These are phyloP conservation scores for Macrocybe gigantea DNA, from an alignment of 768 basidiomycete species.

Conservation along the genomic window DNA sequence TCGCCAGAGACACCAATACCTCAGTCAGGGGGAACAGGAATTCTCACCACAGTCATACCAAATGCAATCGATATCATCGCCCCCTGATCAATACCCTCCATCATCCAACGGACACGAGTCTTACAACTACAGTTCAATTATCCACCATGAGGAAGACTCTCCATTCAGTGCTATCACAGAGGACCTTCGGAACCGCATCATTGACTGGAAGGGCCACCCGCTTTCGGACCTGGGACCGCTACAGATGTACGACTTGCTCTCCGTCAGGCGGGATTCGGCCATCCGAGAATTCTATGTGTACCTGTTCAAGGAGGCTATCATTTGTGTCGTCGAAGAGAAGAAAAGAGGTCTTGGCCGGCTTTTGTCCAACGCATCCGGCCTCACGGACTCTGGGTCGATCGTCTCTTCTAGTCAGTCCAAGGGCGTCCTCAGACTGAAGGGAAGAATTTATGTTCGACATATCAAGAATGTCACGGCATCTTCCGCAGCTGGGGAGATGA, in stretches of 20 bases:
- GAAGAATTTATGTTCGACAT: constrained; percentile 92
- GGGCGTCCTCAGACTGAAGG: constrained; percentile 86
- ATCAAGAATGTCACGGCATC: constrained; percentile 86
- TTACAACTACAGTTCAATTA: constrained; percentile 22
- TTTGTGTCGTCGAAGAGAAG: constrained; percentile 97
- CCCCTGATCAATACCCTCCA: constrained; percentile 24
- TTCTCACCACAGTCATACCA: constrained; percentile 20
- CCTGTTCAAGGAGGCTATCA: constrained; percentile 95
- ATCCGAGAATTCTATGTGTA: constrained; percentile 95
- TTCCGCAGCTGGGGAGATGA: constrained; percentile 75
- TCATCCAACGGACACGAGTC: constrained; percentile 27
- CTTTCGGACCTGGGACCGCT: constrained; percentile 83
- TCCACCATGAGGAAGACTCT: constrained; percentile 57
- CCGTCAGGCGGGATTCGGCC: constrained; percentile 82
- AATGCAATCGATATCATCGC: constrained; percentile 19
- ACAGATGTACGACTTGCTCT: constrained; percentile 88
- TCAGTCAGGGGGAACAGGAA: constrained; percentile 17
- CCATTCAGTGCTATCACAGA: constrained; percentile 82
- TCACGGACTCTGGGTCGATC: constrained; percentile 45
- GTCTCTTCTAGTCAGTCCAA: constrained; percentile 34
- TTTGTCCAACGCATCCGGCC: constrained; percentile 56
- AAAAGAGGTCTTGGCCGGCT: constrained; percentile 76
- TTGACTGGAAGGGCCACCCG: constrained; percentile 95
- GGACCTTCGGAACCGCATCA: constrained; percentile 84
- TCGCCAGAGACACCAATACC: constrained; percentile 19